Conservation (phyloP, 2,329 filamentous ascomycete species). For the Fusarium metavorans region DNA sequence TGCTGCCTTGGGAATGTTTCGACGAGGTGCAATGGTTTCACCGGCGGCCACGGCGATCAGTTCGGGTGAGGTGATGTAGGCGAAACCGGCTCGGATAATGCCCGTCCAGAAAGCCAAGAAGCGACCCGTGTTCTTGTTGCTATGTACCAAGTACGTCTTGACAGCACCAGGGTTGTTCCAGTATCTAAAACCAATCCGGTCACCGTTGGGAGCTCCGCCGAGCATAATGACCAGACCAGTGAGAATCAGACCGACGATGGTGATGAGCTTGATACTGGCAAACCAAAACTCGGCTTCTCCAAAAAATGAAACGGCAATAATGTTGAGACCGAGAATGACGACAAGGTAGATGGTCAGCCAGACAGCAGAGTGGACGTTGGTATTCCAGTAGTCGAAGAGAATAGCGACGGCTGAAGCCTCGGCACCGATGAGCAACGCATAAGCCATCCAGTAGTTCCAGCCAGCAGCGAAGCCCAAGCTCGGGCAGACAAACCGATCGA, state of each 20-base stretch:
- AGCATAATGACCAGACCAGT: conserved; percentile 58
- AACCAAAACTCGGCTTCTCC: conserved; percentile 74
- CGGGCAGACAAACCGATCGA: conserved; percentile 65
- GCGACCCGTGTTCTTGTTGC: conserved; percentile 60
- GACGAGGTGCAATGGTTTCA: conserved; percentile 72
- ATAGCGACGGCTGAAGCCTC: conserved; percentile 69
- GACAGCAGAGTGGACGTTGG: conserved; percentile 62
- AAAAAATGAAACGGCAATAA: conserved; percentile 67
- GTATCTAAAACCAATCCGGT: conserved; percentile 56
- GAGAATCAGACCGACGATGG: conserved; percentile 68
- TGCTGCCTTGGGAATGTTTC: conserved; percentile 75
- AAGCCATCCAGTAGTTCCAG: conserved; percentile 73
- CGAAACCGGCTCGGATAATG: conserved; percentile 68
- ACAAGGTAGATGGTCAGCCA: conserved; percentile 70
- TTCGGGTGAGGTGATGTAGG: conserved; percentile 73
- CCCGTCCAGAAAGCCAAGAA: conserved; percentile 71
- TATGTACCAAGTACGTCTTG: conserved; percentile 60
- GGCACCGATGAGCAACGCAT: conserved; percentile 67
- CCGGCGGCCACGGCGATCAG: conserved; percentile 73
- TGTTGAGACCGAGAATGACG: conserved; percentile 66
- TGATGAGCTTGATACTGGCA: conserved; percentile 69
- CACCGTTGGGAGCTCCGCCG: conserved; percentile 64
- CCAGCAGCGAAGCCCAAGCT: conserved; percentile 66
- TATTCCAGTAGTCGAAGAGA: conserved; percentile 70
- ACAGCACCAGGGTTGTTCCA: conserved; percentile 57